phyloP scores from a whole-genome alignment of 2,329 filamentous ascomycete genomes.

The Elsinoe ampelina region DNA sequence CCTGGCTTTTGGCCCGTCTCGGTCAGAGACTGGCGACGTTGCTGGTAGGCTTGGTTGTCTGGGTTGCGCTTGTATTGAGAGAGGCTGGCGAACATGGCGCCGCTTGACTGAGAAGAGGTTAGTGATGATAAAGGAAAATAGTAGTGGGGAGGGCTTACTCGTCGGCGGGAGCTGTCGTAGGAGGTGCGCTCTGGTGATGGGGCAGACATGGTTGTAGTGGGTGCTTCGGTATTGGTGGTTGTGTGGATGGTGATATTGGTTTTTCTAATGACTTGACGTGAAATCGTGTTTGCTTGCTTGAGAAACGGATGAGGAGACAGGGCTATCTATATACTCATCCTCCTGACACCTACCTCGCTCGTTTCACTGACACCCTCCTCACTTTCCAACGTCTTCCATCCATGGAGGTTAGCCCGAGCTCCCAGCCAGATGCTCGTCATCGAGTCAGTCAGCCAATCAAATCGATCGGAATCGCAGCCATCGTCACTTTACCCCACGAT shows the following conservation, averaged over 20 bases:
- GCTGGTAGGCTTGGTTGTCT: slow-evolving; percentile 15
- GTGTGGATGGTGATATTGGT: neutral
- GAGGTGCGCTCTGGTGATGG: slow-evolving; percentile 9
- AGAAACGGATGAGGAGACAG: neutral
- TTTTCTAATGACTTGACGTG: neutral
- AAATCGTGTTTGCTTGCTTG: neutral
- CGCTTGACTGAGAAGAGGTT: slow-evolving; percentile 5
- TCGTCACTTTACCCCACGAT: slow-evolving; percentile 10
- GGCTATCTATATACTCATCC: neutral
- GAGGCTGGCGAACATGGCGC: slow-evolving; percentile 17
- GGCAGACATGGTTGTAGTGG: slow-evolving; percentile 14
- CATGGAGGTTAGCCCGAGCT: neutral
- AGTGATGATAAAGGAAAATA: neutral
- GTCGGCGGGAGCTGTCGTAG: slow-evolving; percentile 14
- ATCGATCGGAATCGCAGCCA: neutral
- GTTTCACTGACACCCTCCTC: neutral
- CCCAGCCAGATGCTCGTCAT: slow-evolving; percentile 8
- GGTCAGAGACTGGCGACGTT: slow-evolving; percentile 16
- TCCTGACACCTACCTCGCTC: neutral
- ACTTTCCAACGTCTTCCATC: neutral
- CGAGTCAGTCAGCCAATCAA: slow-evolving; percentile 10
- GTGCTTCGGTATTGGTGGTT: neutral
- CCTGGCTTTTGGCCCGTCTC: slow-evolving; percentile 15
- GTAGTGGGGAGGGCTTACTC: neutral
- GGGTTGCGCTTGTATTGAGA: slow-evolving; percentile 17